These are phyloP conservation scores for Symbiodinium pilosum DNA, from an alignment of 73 alveolate genomes.

Conservation along the genomic window DNA sequence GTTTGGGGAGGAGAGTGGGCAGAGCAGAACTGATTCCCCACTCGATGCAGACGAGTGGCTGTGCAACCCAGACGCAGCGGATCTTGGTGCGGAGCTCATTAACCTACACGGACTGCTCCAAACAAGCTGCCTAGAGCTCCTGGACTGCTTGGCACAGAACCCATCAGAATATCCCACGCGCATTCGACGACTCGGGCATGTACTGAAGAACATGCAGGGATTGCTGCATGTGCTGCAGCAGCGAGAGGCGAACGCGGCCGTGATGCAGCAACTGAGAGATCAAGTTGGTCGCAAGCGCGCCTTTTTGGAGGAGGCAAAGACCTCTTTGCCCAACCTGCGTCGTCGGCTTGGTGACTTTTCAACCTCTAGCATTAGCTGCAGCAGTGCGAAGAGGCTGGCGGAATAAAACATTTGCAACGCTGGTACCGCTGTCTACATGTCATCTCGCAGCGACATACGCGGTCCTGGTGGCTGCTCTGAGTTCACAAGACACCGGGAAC, in stretches of 20 bases:
- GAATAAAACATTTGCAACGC: too few species aligned
- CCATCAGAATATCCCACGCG: neutral
- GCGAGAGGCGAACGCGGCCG: conserved; percentile 39
- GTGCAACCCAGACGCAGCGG: conserved; percentile 47
- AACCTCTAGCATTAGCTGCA: neutral
- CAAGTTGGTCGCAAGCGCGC: conserved; percentile 46
- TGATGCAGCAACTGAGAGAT: conserved; percentile 47
- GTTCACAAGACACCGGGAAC: too few species aligned
- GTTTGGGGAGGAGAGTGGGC: neutral
- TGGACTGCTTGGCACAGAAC: conserved; percentile 28
- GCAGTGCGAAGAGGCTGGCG: too few species aligned
- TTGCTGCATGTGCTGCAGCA: conserved; percentile 24
- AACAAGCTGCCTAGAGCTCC: conserved; percentile 15
- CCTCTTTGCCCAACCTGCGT: conserved; percentile 24
- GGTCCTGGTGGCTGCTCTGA: too few species aligned
- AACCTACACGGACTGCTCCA: conserved; percentile 39
- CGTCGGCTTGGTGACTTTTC: conserved; percentile 46
- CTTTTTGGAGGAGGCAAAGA: conserved; percentile 28
- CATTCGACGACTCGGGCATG: conserved; percentile 4
- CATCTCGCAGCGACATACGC: too few species aligned
- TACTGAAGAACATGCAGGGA: neutral
- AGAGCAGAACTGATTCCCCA: neutral
- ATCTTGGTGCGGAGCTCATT: neutral
- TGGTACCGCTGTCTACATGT: too few species aligned
- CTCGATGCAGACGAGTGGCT: conserved; percentile 87